Evolutionary conservation across 2,329 filamentous ascomycete genomes (phyloP).

Genomic region (Ilyonectria robusta): DNA sequence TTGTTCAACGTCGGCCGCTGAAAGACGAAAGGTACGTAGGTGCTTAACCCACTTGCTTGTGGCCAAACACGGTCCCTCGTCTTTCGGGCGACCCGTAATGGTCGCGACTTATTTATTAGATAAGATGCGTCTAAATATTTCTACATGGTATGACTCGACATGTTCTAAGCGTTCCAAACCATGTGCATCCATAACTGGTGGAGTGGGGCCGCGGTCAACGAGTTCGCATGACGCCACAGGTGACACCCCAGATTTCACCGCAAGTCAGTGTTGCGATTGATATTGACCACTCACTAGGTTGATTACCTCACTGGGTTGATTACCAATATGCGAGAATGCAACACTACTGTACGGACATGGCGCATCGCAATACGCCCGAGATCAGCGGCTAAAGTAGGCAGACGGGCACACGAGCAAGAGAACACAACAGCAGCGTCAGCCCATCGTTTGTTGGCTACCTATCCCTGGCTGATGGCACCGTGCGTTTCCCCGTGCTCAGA

Average conservation of each 20-base stretch:
- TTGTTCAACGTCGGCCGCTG: no score
- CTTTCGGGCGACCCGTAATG: no score
- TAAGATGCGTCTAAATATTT: no score
- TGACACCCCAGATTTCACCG: constrained; percentile 31
- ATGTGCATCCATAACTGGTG: not conserved
- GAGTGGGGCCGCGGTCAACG: constrained; percentile 30
- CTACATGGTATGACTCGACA: not conserved
- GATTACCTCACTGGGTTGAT: constrained; percentile 35
- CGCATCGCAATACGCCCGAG: constrained; percentile 26
- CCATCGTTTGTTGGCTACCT: not conserved
- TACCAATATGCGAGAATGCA: constrained; percentile 40
- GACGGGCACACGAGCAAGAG: not conserved
- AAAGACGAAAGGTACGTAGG: no score
- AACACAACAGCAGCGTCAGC: not conserved
- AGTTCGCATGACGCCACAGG: constrained; percentile 33
- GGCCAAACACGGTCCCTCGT: no score
- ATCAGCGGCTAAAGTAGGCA: constrained; percentile 33
- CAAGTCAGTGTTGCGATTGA: no score
- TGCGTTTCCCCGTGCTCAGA: not conserved
- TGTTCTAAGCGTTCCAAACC: not conserved
- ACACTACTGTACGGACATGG: constrained; percentile 3
- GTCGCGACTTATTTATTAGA: no score
- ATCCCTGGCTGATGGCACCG: not conserved
- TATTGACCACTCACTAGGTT: constrained; percentile 1
- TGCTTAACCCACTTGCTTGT: no score